Conservation (phyloP, 768 basidiomycete species). For the Tylopilus vinaceipallidus region DNA sequence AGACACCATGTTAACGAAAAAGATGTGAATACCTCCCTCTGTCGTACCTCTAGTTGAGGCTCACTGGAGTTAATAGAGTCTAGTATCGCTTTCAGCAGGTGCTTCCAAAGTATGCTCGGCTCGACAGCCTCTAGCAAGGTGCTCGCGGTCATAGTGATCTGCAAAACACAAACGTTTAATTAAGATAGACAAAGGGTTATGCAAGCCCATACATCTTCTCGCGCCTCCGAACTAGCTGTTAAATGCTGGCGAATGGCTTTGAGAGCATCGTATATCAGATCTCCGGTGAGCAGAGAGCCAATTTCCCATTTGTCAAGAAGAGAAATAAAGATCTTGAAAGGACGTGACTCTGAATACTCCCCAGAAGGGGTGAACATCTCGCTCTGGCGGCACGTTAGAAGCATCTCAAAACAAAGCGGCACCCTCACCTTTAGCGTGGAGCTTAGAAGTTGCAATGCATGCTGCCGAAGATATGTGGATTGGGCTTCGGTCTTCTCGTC, state of each 20-base stretch:
- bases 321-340: constrained; percentile 96
- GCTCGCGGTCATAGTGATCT: constrained; percentile 81
- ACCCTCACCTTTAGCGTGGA: constrained; percentile 62
- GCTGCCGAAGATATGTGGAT: constrained; percentile 59
- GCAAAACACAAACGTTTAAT: constrained; percentile 1
- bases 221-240: constrained; percentile 48
- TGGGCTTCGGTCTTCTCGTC: constrained; percentile 79
- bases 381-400: constrained; percentile 40
- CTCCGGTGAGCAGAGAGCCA: constrained; percentile 75
- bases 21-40: background rate
- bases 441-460: constrained; percentile 72
- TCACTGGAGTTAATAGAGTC: constrained; percentile 49
- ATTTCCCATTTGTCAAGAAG: constrained; percentile 97
- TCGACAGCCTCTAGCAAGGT: constrained; percentile 93
- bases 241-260: constrained; percentile 61
- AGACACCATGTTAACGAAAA: constrained; percentile 4
- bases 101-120: constrained; percentile 83
- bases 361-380: constrained; percentile 76
- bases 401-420: background rate
- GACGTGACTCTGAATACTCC: constrained; percentile 75
- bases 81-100: constrained; percentile 59
- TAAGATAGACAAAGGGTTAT: background rate
- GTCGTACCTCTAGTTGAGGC: constrained; percentile 46
- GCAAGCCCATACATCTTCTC: constrained; percentile 55
- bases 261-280: constrained; percentile 77